Base-by-base conservation (phyloP, 495 filamentous ascomycete genomes). In the Durotheca rogersii region DNA sequence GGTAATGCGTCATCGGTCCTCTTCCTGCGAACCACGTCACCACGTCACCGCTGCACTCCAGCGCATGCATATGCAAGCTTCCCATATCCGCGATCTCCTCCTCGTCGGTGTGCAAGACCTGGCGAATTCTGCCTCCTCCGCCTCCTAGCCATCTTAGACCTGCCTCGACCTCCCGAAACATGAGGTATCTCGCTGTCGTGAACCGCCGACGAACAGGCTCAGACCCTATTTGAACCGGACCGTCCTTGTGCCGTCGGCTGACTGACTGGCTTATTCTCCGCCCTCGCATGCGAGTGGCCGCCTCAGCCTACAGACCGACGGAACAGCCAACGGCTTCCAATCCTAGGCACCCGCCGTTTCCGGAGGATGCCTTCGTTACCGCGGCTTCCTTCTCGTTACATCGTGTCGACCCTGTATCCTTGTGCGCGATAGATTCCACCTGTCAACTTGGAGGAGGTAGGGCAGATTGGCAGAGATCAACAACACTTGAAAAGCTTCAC, bases 41-140 rank as follows among this genome's bases (percentile, higher is more conserved):
- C 56, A 50, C 56, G 56, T 59, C 56, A 59, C 56, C 56, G 56
- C 56, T 50, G 56, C 56, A 59, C 54, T 42, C 25, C 40, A 48
- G 31, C 47, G 47, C 56, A 50, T 59, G 40, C 47, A 43, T 51
- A 17, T 54, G 51, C 51, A 59, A 35, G 42, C 23, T 9, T 46
- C 20, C 41, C 32, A 31, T 29, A 51, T 59, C n/a, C n/a, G n/a
- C n/a, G 45, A 33, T 41, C 53, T 50, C 56, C 45, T 59, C 45
- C 37, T 27, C 23, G 23, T 27, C 23, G 23, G 23, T 27, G 23
- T 27, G 18, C 32, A 41, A 36, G 17, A 41, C 16, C 36, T 54
- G 14, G 34, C 46, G 51, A 39, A 20, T n/a, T 40, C 6, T 30
- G 14, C 17, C 19, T 44, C n/a, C n/a, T n/a, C n/a, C 49, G 41